Base-by-base conservation (phyloP, 257 asterid genomes). In the Datura wrightii region DNA sequence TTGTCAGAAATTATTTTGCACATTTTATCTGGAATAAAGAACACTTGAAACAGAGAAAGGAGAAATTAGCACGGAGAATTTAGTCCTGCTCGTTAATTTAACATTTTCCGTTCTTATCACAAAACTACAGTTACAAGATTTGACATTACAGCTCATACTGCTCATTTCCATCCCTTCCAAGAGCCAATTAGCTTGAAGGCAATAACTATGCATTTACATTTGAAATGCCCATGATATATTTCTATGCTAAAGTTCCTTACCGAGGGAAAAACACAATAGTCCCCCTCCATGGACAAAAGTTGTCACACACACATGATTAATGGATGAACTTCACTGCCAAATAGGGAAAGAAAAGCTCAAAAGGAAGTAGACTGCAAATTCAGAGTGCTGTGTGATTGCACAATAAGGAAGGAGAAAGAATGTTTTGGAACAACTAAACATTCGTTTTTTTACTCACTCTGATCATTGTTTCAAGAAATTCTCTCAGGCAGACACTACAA, bases 281-380 rank as follows among this genome's bases (percentile, higher is more conserved):
- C 13, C 76, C 24, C 11, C 13, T 2, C 11, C 46, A 36, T 10
- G 19, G 5, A 66, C 19, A 11, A 36, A 66, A 66, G 74, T 67
- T 65, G 46, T 65, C 10, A 24, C 31, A 24, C 31, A 34, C 16
- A 65, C n/a, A 65, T 65, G 72, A 65, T 7, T 6, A 65, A 0
- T 34, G n/a, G 44, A 65, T 65, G n/a, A 65, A 31, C n/a, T 63
- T 63, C 71, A 34, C 70, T 0, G 4, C 18, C 16, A 37, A 15
- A 62, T 16, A 62, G 70, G 13, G 55, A 18, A 31, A 31, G 42
- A 62, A 62, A 31, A 62, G 16, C 70, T 62, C 70, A 24, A 31
- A 62, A 62, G 41, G 70, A 31, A 62, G 16, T 62, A 62, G 70
- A 62, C 71, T 63, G 42, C n/a, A 63, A 63, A 63, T 31, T 63